These are phyloP conservation scores for Cynanchum wilfordii DNA, from an alignment of 257 asterid species.

Conservation along the genomic window DNA sequence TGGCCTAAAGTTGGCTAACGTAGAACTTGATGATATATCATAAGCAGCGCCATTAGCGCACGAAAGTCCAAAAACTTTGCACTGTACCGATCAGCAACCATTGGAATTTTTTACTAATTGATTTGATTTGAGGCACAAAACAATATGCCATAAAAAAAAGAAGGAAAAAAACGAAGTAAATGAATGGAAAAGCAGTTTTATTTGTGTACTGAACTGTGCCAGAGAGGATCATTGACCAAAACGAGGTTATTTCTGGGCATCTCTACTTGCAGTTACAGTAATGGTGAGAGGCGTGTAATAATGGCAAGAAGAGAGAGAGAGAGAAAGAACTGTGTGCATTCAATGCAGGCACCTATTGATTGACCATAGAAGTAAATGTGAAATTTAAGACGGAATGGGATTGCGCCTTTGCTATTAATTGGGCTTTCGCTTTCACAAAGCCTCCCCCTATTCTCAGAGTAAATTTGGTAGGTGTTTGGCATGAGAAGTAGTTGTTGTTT, in stretches of 20 bases:
- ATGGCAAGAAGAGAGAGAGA: neutral
- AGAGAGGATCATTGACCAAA: conserved; percentile 10
- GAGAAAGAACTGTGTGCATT: conserved; percentile 6
- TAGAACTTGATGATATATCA: neutral
- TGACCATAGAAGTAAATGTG: conserved; percentile 17
- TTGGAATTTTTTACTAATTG: neutral
- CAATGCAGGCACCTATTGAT: conserved; percentile 21
- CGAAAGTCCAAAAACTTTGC: conserved; percentile 15
- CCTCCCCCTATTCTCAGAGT: neutral
- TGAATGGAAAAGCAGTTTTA: neutral
- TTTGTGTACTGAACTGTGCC: neutral
- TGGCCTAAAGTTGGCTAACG: neutral
- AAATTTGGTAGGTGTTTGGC: neutral
- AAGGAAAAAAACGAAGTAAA: neutral
- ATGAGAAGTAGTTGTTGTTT: neutral
- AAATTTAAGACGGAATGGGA: conserved; percentile 11
- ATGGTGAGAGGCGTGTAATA: neutral
- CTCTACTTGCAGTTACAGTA: neutral
- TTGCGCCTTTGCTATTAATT: conserved; percentile 1
- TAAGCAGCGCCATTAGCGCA: conserved; percentile 14
- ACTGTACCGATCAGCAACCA: neutral
- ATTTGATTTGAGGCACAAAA: neutral
- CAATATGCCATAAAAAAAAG: no score
- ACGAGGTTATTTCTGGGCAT: neutral
- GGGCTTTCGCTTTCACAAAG: conserved; percentile 8